Evolutionary conservation across 176 grass and related monocot species (phyloP), one percentile per base, ranked within the genome.

Genomic region (Carex myosuroides): DNA sequence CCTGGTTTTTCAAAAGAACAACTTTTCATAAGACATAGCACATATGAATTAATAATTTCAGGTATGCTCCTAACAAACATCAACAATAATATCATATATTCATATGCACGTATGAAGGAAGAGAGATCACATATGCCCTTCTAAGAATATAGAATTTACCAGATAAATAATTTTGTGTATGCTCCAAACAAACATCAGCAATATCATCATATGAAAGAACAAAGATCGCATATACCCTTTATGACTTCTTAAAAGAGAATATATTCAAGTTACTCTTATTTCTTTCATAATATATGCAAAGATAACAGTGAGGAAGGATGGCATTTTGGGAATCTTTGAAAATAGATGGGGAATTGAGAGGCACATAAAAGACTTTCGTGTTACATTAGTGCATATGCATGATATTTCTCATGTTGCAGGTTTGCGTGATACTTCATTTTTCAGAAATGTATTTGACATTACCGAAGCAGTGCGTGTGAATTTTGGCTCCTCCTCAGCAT

Each of bases 401-500:
- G 70, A 14, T 52, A 74, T 26, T 74, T 74, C 44, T 74, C 70
- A 74, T 26, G 26, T 76, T 55, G 20, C 21, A 26, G n/a, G 46
- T 11, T 53, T 29, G 46, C n/a, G 33, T 62, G 8, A 62, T 62
- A 62, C 17, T 62, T 24, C 20, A 62, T 62, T 62, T 70, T 70
- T n/a, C 60, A 62, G 60, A 62, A 56, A 78, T 78, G 37, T 13
- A 30, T 64, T 44, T 26, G 82, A 57, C 65, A 92, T 94, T 30
- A 90, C 87, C 68, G 92, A 94, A 83, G 73, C 70, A 54, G 57
- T 91, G 53, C 86, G 87, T 14, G 68, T 79, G 66, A 86, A 90
- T 70, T 88, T 93, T 76, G 86, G 89, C 84, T 98, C 92, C 50
- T 90, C 87, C 60, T 91, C 92, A 39, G 37, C 85, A 66, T 69